Conservation (phyloP, 148 eudicot genomes). For the Hydrangea macrophylla region DNA sequence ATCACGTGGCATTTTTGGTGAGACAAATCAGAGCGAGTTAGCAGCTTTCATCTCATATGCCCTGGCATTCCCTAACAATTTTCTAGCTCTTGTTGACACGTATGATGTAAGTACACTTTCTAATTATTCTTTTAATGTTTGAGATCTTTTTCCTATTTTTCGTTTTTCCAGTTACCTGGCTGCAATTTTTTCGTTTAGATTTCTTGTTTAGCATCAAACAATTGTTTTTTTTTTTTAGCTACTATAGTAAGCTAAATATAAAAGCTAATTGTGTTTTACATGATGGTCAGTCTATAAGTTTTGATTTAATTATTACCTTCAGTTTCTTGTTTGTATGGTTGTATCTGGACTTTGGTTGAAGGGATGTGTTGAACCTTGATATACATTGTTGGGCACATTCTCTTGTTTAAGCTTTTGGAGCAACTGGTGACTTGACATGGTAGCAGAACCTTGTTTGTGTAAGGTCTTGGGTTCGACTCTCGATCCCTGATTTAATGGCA, state of each 20-base stretch:
- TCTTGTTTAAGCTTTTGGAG: neutral
- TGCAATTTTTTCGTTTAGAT: neutral
- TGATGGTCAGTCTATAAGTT: neutral
- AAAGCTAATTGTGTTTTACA: neutral
- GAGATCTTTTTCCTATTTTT: neutral
- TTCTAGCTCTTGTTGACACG: conserved; percentile 96
- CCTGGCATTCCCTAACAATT: conserved; percentile 77
- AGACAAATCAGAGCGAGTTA: conserved; percentile 93
- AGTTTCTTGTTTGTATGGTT: neutral
- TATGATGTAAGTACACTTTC: conserved; percentile 77
- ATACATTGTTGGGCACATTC: too few species aligned
- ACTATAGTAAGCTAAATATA: too few species aligned
- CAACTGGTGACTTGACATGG: too few species aligned
- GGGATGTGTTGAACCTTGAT: neutral
- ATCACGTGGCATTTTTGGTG: conserved; percentile 58
- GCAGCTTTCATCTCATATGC: conserved; percentile 97
- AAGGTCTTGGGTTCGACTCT: too few species aligned
- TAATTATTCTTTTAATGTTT: neutral
- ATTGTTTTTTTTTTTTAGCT: neutral
- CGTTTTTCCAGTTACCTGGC: neutral
- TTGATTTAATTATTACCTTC: neutral
- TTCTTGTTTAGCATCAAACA: conserved; percentile 3
- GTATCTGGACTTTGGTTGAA: neutral
- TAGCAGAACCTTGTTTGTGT: too few species aligned
- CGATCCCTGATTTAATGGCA: too few species aligned